Evolutionary conservation across 805 yeast species (phyloP), one percentile per base, ranked within the genome.

Genomic region (Clavispora carvajalis): DNA sequence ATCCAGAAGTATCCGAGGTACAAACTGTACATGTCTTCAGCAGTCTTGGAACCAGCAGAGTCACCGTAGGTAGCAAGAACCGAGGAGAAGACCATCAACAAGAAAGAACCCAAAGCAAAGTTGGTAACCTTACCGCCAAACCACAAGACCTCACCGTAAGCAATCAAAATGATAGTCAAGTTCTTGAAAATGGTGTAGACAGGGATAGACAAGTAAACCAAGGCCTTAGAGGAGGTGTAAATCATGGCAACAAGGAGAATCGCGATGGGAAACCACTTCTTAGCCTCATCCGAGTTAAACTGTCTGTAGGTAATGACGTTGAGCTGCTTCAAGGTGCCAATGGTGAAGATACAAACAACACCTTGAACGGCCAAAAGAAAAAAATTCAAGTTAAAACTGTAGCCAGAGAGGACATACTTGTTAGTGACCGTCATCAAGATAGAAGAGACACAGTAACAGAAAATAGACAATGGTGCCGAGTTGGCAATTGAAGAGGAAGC

Each of bases 111-210:
- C 50, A 93, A 71, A 35, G 95, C 89, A 93, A 90, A 82, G 28
- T 90, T 65, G 39, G 96, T 81, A 54, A 91, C 96, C 46, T 73
- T 67, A 49, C 97, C 97, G 47, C 96, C 96, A 57, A 91, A 93
- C 95, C 96, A 91, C 46, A 93, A 55, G 25, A 91, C 97, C 70
- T 93, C 99, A 71, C 98, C 98, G 63, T 93, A 93, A 25, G 99
- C 98, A 63, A 93, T 93, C 60, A 93, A 72, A 52, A 93, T 91
- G 60, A 93, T 93, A 47, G 99, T 91, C 66, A 93, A 79, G 69
- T 93, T 93, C 77, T 93, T 93, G 83, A 93, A 93, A 55, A 93
- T 91, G 50, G 99, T 93, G 76, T 89, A 93, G 44, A 93, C 95
- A 39, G 99, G 99, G 44, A 93, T 90, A 38, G 91, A 73, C 59